Conservation (phyloP, 1,284 basidiomycete genomes). For the Bondarzewia mesenterica region DNA sequence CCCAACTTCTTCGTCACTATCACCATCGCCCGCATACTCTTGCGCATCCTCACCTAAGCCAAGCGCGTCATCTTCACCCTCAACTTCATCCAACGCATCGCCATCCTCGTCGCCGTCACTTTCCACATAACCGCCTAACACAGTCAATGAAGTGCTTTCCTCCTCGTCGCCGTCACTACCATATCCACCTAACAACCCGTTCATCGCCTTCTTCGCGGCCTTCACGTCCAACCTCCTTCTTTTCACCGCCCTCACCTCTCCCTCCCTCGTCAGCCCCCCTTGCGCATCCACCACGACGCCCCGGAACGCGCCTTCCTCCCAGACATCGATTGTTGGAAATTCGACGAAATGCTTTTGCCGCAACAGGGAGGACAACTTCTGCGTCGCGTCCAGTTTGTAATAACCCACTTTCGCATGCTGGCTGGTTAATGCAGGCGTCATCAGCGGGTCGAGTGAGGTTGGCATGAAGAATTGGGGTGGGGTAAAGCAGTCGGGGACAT, state of each 20-base stretch:
- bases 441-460: conserved; percentile 31
- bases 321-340: conserved; percentile 73
- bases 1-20: conserved; percentile 18
- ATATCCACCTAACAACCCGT: conserved; percentile 54
- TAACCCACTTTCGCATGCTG: conserved; percentile 23
- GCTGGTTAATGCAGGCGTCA: conserved; percentile 12
- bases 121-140: conserved; percentile 47
- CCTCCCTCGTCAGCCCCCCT: conserved; percentile 30
- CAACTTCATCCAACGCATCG: conserved; percentile 1
- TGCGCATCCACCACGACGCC: conserved; percentile 44
- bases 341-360: conserved; percentile 65
- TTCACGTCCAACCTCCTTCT: conserved; percentile 42
- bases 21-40: conserved; percentile 24
- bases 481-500: conserved; percentile 45
- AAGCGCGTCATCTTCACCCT: conserved; percentile 10
- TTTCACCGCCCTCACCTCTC: conserved; percentile 34
- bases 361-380: conserved; percentile 41
- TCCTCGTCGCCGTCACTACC: conserved; percentile 43
- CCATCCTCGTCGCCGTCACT: conserved; percentile 28
- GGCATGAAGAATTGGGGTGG: conserved; percentile 54
- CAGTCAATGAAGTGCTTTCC: conserved; percentile 31
- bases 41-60: conserved; percentile 16
- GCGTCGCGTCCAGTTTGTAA: conserved; percentile 45
- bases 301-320: conserved; percentile 50
- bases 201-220: conserved; percentile 46